These are phyloP conservation scores for Coemansia sp. DNA, from an alignment of 192 early-diverging fungal species.

Conservation along the genomic window DNA sequence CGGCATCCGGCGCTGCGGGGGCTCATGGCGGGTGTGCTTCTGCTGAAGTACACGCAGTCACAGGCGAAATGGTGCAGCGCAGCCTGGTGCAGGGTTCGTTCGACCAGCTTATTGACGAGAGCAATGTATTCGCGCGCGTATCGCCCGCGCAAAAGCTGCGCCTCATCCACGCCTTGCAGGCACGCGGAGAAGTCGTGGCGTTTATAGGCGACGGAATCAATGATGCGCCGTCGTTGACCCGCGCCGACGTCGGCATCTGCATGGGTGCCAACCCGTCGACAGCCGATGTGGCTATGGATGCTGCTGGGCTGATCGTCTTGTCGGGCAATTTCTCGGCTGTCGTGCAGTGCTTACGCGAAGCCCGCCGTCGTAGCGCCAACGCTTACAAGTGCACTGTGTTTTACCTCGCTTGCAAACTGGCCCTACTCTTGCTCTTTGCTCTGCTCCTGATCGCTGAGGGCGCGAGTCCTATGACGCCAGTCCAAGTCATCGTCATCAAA, in stretches of 20 bases:
- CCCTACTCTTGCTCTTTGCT: slow-evolving; percentile 33
- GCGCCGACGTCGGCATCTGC: slow-evolving; percentile 82
- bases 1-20: neutral
- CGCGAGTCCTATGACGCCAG: slow-evolving; percentile 39
- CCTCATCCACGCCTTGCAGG: slow-evolving; percentile 41
- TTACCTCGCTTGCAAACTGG: slow-evolving; percentile 39
- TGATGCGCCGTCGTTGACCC: slow-evolving; percentile 83
- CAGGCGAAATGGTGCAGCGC: slow-evolving; percentile 49
- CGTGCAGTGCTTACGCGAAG: slow-evolving; percentile 37
- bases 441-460: slow-evolving; percentile 31
- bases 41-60: slow-evolving; percentile 38
- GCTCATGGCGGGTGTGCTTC: neutral
- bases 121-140: slow-evolving; percentile 49
- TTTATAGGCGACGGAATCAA: slow-evolving; percentile 85
- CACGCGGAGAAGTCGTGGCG: slow-evolving; percentile 44
- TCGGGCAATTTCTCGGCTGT: slow-evolving; percentile 38
- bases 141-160: slow-evolving; percentile 45
- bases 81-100: slow-evolving; percentile 28
- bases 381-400: slow-evolving; percentile 29
- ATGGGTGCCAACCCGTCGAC: slow-evolving; percentile 71
- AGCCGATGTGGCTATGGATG: slow-evolving; percentile 62
- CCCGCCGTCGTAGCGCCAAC: slow-evolving; percentile 26
- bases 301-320: slow-evolving; percentile 40
- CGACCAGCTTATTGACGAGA: slow-evolving; percentile 36
- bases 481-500: slow-evolving; percentile 45